Conservation (phyloP, 805 yeast species). For the Candida sanyiensis region DNA sequence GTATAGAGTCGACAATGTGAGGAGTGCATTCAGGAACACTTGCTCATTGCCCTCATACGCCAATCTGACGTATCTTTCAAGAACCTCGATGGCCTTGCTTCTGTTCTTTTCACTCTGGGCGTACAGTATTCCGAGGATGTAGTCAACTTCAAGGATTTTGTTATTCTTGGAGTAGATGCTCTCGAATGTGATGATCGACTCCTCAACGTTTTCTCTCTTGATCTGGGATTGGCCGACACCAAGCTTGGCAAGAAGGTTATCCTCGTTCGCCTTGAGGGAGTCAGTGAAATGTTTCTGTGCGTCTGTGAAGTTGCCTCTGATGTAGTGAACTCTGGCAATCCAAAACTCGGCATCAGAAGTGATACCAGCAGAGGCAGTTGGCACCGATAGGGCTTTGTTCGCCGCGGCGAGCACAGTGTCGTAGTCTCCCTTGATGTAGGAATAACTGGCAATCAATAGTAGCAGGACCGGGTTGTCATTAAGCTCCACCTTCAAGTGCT, state of each 20-base stretch:
- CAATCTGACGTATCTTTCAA: slow-evolving; percentile 67
- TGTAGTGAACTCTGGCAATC: slow-evolving; percentile 76
- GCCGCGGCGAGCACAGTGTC: slow-evolving; percentile 53
- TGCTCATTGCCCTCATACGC: slow-evolving; percentile 56
- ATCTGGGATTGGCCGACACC: slow-evolving; percentile 86
- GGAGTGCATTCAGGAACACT: slow-evolving; percentile 55
- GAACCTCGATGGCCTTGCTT: slow-evolving; percentile 51
- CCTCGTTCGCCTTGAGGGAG: slow-evolving; percentile 59
- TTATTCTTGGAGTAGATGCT: slow-evolving; percentile 59
- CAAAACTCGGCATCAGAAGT: slow-evolving; percentile 69
- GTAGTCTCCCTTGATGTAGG: slow-evolving; percentile 62
- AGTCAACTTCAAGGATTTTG: slow-evolving; percentile 66
- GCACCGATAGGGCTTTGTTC: slow-evolving; percentile 39
- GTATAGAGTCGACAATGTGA: slow-evolving; percentile 62
- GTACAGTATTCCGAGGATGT: slow-evolving; percentile 70
- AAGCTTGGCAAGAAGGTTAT: slow-evolving; percentile 61
- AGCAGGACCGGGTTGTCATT: slow-evolving; percentile 56
- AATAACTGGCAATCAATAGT: slow-evolving; percentile 61
- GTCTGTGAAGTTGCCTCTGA: slow-evolving; percentile 51
- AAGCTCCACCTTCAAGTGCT: slow-evolving; percentile 20
- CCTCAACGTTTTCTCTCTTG: slow-evolving; percentile 66
- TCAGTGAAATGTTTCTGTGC: slow-evolving; percentile 72
- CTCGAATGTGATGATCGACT: slow-evolving; percentile 83
- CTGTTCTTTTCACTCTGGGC: slow-evolving; percentile 31
- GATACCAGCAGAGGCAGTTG: slow-evolving; percentile 35